Base-by-base conservation (phyloP, 2,329 filamentous ascomycete species). In the Nigrospora sphaerica region DNA sequence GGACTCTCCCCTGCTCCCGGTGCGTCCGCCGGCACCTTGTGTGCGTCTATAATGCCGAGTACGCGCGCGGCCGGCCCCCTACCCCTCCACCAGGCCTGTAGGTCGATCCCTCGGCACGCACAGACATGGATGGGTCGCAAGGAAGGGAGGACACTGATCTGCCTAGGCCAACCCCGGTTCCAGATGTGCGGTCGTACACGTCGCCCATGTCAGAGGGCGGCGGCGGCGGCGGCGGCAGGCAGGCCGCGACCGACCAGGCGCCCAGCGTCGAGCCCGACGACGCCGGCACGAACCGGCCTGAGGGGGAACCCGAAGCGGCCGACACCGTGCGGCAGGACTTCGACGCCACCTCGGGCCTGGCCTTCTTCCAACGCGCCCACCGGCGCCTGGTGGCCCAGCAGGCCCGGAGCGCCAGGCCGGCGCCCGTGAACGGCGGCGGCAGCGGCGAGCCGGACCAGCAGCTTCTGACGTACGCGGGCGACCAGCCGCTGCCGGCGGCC, bases 341-440 rank as follows among this genome's bases (percentile, higher is more conserved):
- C n/a, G 77, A 77, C 11, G 71, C 72, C 13, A 73, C 76, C 0
- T 80, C 77, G 0, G 75, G 74, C 0, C 63, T 80, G 3, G 74
- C 75, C 1, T 80, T 81, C 48, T 64, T 81, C 2, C 73, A 77
- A 31, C 67, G 75, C 3, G 75, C 76, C 4, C 41, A 35, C 33
- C 33, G 31, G 41, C 32, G 41, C 3, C 32, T 43, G 17, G 28
- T 41, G 5, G 39, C 39, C 23, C 39, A 41, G 28, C 39, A 32
- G 28, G 9, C 28, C 10, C 39, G 12, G 10, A 18, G 11, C n/a
- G 32, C n/a, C 17, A 41, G 13, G 39, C 16, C 12, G 28, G 0
- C 14, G 1, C 6, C 28, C 0, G 2, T 4, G n/a, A 33, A 51
- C 12, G 44, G 49, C 11, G 44, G 45, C 34, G 53, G 46, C 33